Conservation (phyloP, 257 asterid species). For the Capsicum pubescens region DNA sequence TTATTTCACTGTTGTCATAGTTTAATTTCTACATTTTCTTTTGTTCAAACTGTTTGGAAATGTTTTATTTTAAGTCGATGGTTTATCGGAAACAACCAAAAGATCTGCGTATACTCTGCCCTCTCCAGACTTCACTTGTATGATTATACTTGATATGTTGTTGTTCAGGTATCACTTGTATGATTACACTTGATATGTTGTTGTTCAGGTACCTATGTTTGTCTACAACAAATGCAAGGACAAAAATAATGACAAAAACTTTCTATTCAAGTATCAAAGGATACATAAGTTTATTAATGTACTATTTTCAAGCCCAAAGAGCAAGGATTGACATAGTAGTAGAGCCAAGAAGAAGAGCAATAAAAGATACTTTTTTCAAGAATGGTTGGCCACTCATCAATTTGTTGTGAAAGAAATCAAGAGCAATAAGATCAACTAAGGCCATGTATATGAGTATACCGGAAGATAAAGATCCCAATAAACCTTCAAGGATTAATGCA, state of each 20-base stretch:
- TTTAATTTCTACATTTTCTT: neutral
- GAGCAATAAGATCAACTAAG: constrained; percentile 52
- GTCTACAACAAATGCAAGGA: neutral
- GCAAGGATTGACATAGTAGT: constrained; percentile 53
- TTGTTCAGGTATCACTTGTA: neutral
- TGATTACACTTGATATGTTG: neutral
- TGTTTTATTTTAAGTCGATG: neutral
- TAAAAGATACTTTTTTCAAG: constrained; percentile 47
- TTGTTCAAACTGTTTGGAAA: neutral
- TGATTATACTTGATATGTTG: neutral
- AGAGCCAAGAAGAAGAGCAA: constrained; percentile 51
- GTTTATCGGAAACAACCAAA: neutral
- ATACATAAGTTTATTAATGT: neutral
- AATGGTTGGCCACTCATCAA: constrained; percentile 40
- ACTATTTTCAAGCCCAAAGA: constrained; percentile 46
- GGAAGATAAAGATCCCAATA: constrained; percentile 49
- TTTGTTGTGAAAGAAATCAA: constrained; percentile 54
- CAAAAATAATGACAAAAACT: neutral
- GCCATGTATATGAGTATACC: constrained; percentile 54
- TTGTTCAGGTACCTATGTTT: neutral
- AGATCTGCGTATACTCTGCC: too few species aligned
- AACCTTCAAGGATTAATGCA: constrained; percentile 48
- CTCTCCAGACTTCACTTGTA: too few species aligned
- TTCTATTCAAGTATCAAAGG: neutral
- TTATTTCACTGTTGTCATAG: neutral